Conservation (phyloP, 768 basidiomycete genomes). For the Coprinopsis strossmayeri region DNA sequence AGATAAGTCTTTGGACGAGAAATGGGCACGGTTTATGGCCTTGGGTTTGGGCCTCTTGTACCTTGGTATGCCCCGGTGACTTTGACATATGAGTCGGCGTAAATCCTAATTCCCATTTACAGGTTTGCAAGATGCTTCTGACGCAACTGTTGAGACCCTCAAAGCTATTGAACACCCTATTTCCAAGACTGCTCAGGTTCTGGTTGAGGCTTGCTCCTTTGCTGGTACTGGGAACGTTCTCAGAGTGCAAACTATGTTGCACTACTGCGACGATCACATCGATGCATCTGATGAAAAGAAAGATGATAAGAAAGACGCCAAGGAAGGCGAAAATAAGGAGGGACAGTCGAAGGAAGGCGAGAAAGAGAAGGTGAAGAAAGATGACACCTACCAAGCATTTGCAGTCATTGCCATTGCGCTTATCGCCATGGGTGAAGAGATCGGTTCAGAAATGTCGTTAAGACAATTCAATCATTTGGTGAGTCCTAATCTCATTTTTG, state of each 20-base stretch:
- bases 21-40: slow-evolving; percentile 90
- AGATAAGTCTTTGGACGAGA: slow-evolving; percentile 75
- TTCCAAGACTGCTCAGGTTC: slow-evolving; percentile 82
- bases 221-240: slow-evolving; percentile 95
- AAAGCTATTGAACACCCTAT: slow-evolving; percentile 92
- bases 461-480: slow-evolving; percentile 97
- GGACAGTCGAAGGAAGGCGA: too few relatives aligned
- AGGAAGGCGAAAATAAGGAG: slow-evolving; percentile 53
- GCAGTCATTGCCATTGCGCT: slow-evolving; percentile 91
- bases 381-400: slow-evolving; percentile 86
- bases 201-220: slow-evolving; percentile 91
- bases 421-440: slow-evolving; percentile 97
- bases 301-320: slow-evolving; percentile 54
- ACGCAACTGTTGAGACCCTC: slow-evolving; percentile 88
- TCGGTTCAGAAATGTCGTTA: slow-evolving; percentile 96
- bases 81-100: too few relatives aligned
- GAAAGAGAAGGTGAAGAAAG: slow-evolving; percentile 54
- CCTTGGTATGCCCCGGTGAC: too few relatives aligned
- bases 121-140: slow-evolving; percentile 90
- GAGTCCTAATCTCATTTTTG: slow-evolving; percentile 18
- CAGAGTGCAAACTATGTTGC: slow-evolving; percentile 86
- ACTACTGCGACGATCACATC: slow-evolving; percentile 89
- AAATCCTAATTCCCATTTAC: too few relatives aligned
- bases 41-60: slow-evolving; percentile 87
- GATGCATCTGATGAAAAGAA: slow-evolving; percentile 44